phyloP scores from a whole-genome alignment of 257 asterid genomes.

The Ehretia macrophylla region DNA sequence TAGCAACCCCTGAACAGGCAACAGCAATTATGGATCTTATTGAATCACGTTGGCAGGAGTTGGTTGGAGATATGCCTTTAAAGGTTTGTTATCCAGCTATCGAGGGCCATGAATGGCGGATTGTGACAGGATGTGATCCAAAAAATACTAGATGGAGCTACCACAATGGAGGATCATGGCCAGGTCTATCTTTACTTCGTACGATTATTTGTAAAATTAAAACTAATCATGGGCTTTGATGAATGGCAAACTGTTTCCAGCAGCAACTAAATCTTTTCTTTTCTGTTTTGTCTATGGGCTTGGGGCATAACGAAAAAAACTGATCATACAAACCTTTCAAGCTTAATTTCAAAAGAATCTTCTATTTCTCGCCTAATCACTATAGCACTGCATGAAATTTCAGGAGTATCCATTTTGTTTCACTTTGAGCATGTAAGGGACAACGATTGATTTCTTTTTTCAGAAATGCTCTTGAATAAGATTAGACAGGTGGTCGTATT shows the following conservation, averaged over 20 bases:
- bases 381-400: too few species aligned
- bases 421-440: too few species aligned
- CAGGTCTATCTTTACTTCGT: constrained; percentile 30
- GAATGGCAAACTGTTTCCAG: background rate
- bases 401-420: too few species aligned
- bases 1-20: constrained; percentile 59
- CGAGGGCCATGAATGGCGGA: constrained; percentile 66
- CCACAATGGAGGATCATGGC: constrained; percentile 78
- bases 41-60: constrained; percentile 64
- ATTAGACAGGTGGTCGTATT: too few species aligned
- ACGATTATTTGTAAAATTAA: background rate
- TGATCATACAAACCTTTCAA: too few species aligned
- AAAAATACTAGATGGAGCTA: constrained; percentile 75
- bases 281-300: too few species aligned
- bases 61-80: constrained; percentile 76
- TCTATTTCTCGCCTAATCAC: too few species aligned
- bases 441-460: too few species aligned
- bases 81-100: constrained; percentile 76
- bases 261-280: background rate
- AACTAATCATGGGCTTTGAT: background rate
- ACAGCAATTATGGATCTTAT: constrained; percentile 66
- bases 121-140: constrained; percentile 61
- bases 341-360: too few species aligned
- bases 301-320: too few species aligned
- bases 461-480: too few species aligned